Evolutionary conservation across 176 grass and related monocot species (phyloP), one percentile per base, ranked within the genome.

Genomic region (Ananas comosus): DNA sequence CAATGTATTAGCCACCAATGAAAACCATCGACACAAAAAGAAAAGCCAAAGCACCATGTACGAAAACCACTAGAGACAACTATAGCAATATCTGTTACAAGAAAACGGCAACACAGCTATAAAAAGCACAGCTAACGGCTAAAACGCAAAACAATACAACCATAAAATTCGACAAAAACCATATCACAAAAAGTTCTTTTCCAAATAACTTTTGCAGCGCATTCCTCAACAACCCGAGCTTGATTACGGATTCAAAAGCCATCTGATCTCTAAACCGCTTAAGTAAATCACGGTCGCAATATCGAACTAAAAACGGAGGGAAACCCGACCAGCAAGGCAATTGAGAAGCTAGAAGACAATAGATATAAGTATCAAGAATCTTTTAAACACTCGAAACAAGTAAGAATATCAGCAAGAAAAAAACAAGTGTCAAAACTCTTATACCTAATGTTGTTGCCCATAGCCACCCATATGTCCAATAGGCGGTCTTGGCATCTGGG

Each of bases 231-330:
- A 96, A 23, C 76, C 72, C 70, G 76, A 78, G 89, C 81, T 78
- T 80, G 83, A 88, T 89, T 24, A 97, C 49, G 85, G 74, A 89
- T 76, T 85, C 76, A 88, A 96, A 95, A 96, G 76, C 66, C 91
- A 87, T 74, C 80, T 61, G 82, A 90, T 90, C 86, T 83, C 64
- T 87, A 96, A 96, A 96, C 73, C 82, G 90, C 74, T 81, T 21
- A 70, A 93, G 86, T 49, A 72, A 91, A 94, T 79, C 95, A 88
- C 50, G 82, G 88, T 42, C 33, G 65, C 90, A 76, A 88, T 82
- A 76, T 83, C 77, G 84, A 86, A 91, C 87, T 75, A 77, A 86
- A 89, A 91, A 83, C 50, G 88, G 66, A 73, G 64, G 71, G 64
- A 79, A 76, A 17, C 73, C 12, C 56, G 70, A 91, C 88, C 83